These are phyloP conservation scores for Tylopilus sp. DNA, from an alignment of 768 basidiomycete genomes.

Conservation along the genomic window DNA sequence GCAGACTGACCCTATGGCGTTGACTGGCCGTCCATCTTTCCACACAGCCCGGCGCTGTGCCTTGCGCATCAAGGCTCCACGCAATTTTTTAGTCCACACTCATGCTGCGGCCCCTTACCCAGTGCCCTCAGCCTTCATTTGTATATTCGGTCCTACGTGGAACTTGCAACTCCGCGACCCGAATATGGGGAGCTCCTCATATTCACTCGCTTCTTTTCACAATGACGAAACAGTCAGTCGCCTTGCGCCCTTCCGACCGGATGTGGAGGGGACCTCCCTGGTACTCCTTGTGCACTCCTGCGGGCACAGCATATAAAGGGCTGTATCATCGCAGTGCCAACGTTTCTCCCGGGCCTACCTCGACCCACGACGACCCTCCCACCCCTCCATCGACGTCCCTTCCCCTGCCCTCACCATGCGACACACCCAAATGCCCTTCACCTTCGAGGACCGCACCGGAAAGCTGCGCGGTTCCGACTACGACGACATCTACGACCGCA, in stretches of 20 bases:
- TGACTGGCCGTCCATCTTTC: not conserved
- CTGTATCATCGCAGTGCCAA: not conserved
- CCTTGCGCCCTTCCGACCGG: constrained; percentile 23
- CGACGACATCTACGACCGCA: constrained; percentile 75
- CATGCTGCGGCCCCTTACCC: constrained; percentile 5
- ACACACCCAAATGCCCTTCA: constrained; percentile 43
- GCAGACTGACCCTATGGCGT: constrained; percentile 9
- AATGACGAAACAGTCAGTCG: constrained; percentile 19
- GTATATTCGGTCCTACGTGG: not conserved
- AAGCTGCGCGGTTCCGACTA: constrained; percentile 55
- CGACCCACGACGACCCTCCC: not conserved
- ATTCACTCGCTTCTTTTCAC: constrained; percentile 22
- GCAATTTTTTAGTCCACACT: not conserved
- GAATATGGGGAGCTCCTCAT: constrained; percentile 25
- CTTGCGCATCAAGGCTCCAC: constrained; percentile 5
- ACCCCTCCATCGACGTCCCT: constrained; percentile 11
- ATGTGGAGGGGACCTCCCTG: constrained; percentile 19
- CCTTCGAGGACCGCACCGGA: constrained; percentile 69
- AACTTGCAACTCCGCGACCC: constrained; percentile 30
- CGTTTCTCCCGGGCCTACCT: not conserved
- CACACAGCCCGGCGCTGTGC: constrained; percentile 8
- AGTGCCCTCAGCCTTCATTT: constrained; percentile 5
- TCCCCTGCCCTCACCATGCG: constrained; percentile 17
- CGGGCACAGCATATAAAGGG: constrained; percentile 23
- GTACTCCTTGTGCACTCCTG: constrained; percentile 17